These are phyloP conservation scores for Aspergillus neoniger DNA, from an alignment of 2,329 filamentous ascomycete species.

Conservation along the genomic window DNA sequence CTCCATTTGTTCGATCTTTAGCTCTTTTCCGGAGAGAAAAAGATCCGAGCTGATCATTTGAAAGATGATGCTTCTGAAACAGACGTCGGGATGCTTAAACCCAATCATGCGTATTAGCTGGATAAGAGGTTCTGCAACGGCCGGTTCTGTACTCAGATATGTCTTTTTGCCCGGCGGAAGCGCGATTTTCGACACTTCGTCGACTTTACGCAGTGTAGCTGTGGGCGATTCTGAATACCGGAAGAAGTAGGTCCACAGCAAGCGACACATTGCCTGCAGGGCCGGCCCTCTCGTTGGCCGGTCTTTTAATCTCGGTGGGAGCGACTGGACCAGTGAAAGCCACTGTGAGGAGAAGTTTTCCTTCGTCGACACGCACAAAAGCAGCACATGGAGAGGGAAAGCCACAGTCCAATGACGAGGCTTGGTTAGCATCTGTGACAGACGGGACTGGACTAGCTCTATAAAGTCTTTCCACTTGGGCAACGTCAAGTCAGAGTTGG, in stretches of 20 bases:
- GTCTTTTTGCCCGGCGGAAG: conserved; percentile 78
- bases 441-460: conserved; percentile 71
- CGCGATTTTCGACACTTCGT: conserved; percentile 84
- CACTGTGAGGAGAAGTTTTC: conserved; percentile 85
- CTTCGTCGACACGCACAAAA: conserved; percentile 83
- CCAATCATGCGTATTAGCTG: conserved; percentile 94
- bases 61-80: conserved; percentile 90
- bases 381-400: conserved; percentile 82
- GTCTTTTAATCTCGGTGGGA: conserved; percentile 84
- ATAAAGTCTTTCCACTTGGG: conserved; percentile 87
- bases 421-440: conserved; percentile 84
- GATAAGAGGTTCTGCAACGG: conserved; percentile 86
- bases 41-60: conserved; percentile 89
- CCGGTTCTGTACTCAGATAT: conserved; percentile 77
- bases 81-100: conserved; percentile 89
- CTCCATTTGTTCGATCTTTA: conserved; percentile 88
- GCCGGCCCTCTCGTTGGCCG: conserved; percentile 74
- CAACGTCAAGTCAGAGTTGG: conserved; percentile 73
- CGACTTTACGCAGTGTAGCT: conserved; percentile 73
- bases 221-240: conserved; percentile 72
- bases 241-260: conserved; percentile 94
- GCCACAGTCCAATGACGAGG: conserved; percentile 88
- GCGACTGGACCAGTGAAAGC: conserved; percentile 74
- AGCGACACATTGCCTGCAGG: conserved; percentile 82
- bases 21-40: conserved; percentile 74